Percentiles rank a stretch among this genome's conserved stretches.
Evolutionary conservation across 176 grass and related monocot genomes (phyloP).

Genomic region (Ensete ventricosum): DNA sequence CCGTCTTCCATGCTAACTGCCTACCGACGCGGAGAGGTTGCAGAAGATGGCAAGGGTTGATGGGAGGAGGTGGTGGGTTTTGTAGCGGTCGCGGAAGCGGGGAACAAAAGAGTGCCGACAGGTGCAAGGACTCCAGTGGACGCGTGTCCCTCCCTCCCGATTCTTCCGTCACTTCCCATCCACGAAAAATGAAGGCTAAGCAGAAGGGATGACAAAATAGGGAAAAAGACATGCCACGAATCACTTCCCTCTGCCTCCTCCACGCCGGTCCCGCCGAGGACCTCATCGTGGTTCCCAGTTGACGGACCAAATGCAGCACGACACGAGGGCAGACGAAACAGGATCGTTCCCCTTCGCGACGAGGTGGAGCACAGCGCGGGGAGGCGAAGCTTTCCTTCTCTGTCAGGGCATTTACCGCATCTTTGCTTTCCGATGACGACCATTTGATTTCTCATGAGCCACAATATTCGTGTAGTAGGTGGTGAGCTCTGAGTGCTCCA

Average conservation of each 20-base stretch:
- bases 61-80: not conserved
- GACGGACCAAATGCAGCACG: not conserved
- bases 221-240: too few species aligned
- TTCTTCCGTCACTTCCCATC: slow-evolving; percentile 23
- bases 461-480: not conserved
- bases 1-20: slow-evolving; percentile 4
- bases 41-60: slow-evolving; percentile 26
- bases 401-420: not conserved
- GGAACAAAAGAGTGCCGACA: slow-evolving; percentile 25
- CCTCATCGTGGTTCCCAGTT: not conserved
- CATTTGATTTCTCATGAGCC: not conserved
- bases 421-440: not conserved
- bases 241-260: too few species aligned
- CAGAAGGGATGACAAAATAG: too few species aligned
- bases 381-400: not conserved
- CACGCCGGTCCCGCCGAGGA: not conserved
- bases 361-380: too few species aligned
- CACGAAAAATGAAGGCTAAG: slow-evolving; percentile 1
- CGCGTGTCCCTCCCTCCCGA: slow-evolving; percentile 34
- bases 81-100: not conserved
- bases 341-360: not conserved
- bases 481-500: not conserved
- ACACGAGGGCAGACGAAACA: not conserved
- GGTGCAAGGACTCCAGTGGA: slow-evolving; percentile 26
- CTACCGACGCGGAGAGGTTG: not conserved